Base-by-base conservation (phyloP, 2,329 filamentous ascomycete species). In the Colletotrichum gloeosporioides region DNA sequence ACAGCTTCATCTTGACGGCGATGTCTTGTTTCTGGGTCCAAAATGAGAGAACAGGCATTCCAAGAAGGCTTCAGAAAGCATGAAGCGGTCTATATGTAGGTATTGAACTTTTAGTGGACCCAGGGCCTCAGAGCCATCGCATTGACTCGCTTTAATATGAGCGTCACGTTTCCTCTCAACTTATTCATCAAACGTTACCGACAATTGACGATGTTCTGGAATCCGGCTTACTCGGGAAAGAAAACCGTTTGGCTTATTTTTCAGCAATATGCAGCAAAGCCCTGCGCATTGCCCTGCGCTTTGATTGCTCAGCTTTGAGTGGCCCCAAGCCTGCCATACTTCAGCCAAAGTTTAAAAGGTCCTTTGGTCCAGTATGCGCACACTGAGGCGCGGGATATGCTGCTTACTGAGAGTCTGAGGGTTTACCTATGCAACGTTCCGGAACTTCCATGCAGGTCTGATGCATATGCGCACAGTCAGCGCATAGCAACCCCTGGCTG, bases 1-100 rank as follows among this genome's bases (percentile, higher is more conserved):
- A 22, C 0, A 63, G 6, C 59, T 63, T 63, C 59, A 63, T 63
- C 2, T 34, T 63, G n/a, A 53, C n/a, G 22, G 12, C 1, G 44
- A 4, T 3, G n/a, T 53, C 4, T n/a, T 49, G 9, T 53, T 0
- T 2, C 6, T 8, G 44, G 0, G 1, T 53, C 0, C 18, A 22
- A 49, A 22, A 49, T 22, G 1, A 49, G 39, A 7, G 39, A 6
- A 49, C 13, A 4, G 18, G 44, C 18, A 22, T 0, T 49, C 6
- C 0, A 22, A 6, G 1, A 12, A 49, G 3, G 3, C 1, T 6
- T 0, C 0, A 22, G 9, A 49, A 49, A 4, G 6, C 44, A 53
- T 3, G n/a, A 53, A 0, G 3, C 4, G 4, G 6, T 53, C 0
- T 22, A 53, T 53, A 53, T 53, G 44, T 53, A 53, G 44, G 39